These are phyloP conservation scores for Trichoderma endophyticum DNA, from an alignment of 2,329 filamentous ascomycete genomes.

Conservation along the genomic window DNA sequence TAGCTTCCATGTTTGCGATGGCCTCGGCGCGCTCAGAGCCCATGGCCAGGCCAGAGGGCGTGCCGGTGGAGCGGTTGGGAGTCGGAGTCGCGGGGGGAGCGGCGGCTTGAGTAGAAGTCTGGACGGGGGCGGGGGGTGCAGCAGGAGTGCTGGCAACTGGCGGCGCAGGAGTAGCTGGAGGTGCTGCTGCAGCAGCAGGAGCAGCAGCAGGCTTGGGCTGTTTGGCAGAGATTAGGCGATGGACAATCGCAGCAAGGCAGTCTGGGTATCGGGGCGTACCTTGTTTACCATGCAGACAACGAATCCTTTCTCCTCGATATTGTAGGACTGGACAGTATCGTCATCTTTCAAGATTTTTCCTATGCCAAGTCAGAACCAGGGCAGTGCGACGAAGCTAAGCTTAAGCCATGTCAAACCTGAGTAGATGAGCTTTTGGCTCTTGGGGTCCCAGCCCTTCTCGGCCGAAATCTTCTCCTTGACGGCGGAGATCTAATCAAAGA, in stretches of 20 bases:
- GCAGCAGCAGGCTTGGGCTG: slow-evolving; percentile 51
- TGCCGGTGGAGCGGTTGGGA: slow-evolving; percentile 45
- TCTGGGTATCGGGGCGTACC: slow-evolving; percentile 51
- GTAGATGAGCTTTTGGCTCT: slow-evolving; percentile 94
- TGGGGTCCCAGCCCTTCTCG: slow-evolving; percentile 92
- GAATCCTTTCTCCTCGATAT: slow-evolving; percentile 99
- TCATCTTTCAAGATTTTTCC: slow-evolving; percentile 99
- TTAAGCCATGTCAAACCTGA: slow-evolving; percentile 62
- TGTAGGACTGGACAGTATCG: slow-evolving; percentile 93
- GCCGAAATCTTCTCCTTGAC: slow-evolving; percentile 90
- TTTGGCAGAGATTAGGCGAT: background rate
- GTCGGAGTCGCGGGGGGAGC: slow-evolving; percentile 53
- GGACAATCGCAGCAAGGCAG: background rate
- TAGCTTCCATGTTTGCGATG: slow-evolving; percentile 90
- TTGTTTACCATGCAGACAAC: slow-evolving; percentile 98
- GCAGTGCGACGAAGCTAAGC: background rate
- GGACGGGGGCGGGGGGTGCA: slow-evolving; percentile 43
- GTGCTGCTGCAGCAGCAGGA: slow-evolving; percentile 54
- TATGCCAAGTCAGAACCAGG: slow-evolving; percentile 39
- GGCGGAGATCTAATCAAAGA: slow-evolving; percentile 64
- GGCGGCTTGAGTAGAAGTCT: slow-evolving; percentile 47
- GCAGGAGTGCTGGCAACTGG: slow-evolving; percentile 60
- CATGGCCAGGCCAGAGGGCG: slow-evolving; percentile 69
- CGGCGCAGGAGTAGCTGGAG: slow-evolving; percentile 55
- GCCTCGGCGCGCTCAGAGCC: slow-evolving; percentile 78